Conservation (phyloP, 2,329 filamentous ascomycete genomes). For the Ophiostoma novo-ulmi region DNA sequence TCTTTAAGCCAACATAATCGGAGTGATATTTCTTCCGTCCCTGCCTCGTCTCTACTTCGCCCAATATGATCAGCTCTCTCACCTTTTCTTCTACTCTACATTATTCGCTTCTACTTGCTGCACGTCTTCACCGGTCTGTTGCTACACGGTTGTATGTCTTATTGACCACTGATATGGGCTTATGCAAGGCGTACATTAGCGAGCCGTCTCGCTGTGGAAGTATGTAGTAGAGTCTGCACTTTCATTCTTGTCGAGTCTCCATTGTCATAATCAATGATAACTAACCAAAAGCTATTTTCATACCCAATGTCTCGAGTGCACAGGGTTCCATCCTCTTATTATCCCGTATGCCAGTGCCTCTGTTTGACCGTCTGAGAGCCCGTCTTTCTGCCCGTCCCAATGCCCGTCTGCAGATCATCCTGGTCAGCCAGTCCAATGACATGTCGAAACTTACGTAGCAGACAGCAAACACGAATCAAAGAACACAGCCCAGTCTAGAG, state of each 20-base stretch:
- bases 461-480: background rate
- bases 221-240: background rate
- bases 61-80: background rate
- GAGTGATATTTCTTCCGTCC: background rate
- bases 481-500: background rate
- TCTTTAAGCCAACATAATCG: background rate
- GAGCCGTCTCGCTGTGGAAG: background rate
- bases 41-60: background rate
- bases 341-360: background rate
- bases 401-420: background rate
- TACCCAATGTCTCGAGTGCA: background rate
- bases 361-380: background rate
- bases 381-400: background rate
- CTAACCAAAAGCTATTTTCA: background rate
- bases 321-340: no score
- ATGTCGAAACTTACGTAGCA: background rate
- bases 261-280: background rate
- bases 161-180: background rate
- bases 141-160: background rate
- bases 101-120: background rate
- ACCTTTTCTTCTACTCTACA: background rate
- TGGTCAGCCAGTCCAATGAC: background rate
- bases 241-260: no score
- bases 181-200: background rate
- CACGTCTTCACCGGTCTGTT: background rate